phyloP scores from a whole-genome alignment of 768 basidiomycete species.

The Sporobolomyces roseus region DNA sequence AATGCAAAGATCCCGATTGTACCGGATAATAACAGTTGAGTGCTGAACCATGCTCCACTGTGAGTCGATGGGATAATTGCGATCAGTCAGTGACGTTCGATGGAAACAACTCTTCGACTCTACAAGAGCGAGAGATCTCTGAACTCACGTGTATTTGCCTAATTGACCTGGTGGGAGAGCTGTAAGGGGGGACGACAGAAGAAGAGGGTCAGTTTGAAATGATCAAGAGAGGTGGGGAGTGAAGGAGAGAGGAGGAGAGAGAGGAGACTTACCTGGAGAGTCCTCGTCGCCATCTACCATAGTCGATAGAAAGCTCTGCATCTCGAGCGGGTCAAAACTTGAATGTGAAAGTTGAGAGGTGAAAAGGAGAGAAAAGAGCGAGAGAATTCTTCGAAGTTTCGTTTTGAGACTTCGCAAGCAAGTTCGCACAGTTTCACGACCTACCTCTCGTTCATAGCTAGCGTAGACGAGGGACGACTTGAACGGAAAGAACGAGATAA shows the following conservation, averaged over 20 bases:
- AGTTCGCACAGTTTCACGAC: too few species aligned
- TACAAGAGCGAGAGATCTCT: neutral
- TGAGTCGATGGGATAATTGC: neutral
- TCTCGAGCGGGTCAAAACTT: neutral
- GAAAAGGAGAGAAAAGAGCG: too few species aligned
- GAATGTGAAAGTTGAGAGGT: too few species aligned
- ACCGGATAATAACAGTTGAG: slow-evolving; percentile 66
- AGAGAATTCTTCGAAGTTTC: too few species aligned
- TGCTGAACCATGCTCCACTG: neutral
- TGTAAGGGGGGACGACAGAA: neutral
- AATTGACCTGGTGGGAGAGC: slow-evolving; percentile 8
- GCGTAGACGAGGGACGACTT: too few species aligned
- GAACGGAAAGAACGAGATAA: too few species aligned
- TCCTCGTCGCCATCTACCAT: neutral
- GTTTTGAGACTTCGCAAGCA: too few species aligned
- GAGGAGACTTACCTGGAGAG: slow-evolving; percentile 8
- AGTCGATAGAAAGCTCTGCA: neutral
- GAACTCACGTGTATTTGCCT: slow-evolving; percentile 13
- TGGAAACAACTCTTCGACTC: slow-evolving; percentile 45
- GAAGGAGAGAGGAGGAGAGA: neutral
- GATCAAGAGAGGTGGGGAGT: neutral
- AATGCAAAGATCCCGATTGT: slow-evolving; percentile 75
- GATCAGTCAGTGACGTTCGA: neutral
- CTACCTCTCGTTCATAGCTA: too few species aligned
- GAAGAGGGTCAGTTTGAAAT: neutral